Evolutionary conservation across 345 rosid species (phyloP), one percentile per base, ranked within the genome.

Genomic region (Arabidopsis suecica): DNA sequence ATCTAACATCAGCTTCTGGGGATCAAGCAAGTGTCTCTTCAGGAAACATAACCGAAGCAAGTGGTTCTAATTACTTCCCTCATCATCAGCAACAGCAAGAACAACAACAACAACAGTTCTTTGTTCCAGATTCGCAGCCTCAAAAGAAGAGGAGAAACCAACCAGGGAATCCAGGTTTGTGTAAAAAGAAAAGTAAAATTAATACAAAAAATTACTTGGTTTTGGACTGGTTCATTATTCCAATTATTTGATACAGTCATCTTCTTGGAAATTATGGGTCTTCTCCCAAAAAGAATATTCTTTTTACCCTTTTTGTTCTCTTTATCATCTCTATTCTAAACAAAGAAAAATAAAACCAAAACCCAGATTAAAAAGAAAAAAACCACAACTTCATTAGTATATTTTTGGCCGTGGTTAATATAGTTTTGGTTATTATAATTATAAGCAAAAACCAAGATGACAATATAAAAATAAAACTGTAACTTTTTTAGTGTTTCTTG

Each of bases 131-230:
- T 47, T 85, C 88, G 0, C 74, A 73, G 7, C 84, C 88, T 8
- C 68, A 61, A 7, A 94, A 91, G 82, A 91, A 79, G 82, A 94
- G 84, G 75, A 83, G 98, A 74, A 94, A 89, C 81, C 82, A 85
- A 61, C 96, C 98, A 12, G 98, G 97, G 37, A 94, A 91, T 68
- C 98, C 98, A 85, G 98, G 97, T 94, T 71, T 5, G 51, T 28
- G 45, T 73, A 44, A 56, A 65, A 48, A 37, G 9, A 0, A 8
- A 33, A 10, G n/a, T 23, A 1, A 0, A 9, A 61, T 41, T 7
- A 54, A 23, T 20, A 13, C 65, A 32, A 30, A 1, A 28, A 28
- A 3, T 28, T 61, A 23, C 51, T 13, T 76, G n/a, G 36, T 70
- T 65, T 71, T 71, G 66, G 76, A 65, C 57, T 65, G 72, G 49